These are phyloP conservation scores for Teratosphaeria destructans DNA, from an alignment of 2,329 filamentous ascomycete genomes.

Conservation along the genomic window DNA sequence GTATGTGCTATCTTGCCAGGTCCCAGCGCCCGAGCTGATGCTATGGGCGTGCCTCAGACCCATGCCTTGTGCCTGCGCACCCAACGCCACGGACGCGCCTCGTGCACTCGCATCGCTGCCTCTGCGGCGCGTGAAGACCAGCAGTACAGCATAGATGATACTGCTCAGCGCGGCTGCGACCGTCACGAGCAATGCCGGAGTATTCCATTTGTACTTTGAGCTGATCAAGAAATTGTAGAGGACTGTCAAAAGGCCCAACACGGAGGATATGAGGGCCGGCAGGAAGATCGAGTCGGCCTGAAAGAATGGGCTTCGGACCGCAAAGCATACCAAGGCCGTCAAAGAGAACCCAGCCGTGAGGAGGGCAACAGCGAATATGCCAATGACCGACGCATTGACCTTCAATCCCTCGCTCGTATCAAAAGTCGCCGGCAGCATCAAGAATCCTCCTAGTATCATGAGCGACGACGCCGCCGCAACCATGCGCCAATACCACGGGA, in stretches of 20 bases:
- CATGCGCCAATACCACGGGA: slow-evolving; percentile 40
- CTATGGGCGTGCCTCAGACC: background rate
- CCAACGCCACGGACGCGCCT: slow-evolving; percentile 1
- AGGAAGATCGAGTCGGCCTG: slow-evolving; percentile 39
- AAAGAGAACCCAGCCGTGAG: slow-evolving; percentile 39
- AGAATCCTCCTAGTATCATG: slow-evolving; percentile 41
- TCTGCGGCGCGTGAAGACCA: slow-evolving; percentile 33
- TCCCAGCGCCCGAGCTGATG: slow-evolving; percentile 7
- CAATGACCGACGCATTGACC: slow-evolving; percentile 30
- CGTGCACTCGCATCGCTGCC: slow-evolving; percentile 23
- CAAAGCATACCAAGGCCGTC: slow-evolving; percentile 38
- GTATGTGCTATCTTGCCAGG: slow-evolving; percentile 28
- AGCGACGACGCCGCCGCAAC: slow-evolving; percentile 34
- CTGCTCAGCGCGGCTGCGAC: slow-evolving; percentile 29
- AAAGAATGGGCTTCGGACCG: slow-evolving; percentile 36
- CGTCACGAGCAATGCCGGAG: slow-evolving; percentile 33
- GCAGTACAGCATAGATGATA: slow-evolving; percentile 31
- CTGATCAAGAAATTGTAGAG: slow-evolving; percentile 38
- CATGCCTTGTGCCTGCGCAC: background rate
- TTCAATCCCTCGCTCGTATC: slow-evolving; percentile 29
- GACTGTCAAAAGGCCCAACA: slow-evolving; percentile 38
- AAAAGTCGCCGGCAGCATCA: slow-evolving; percentile 40
- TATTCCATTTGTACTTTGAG: slow-evolving; percentile 32
- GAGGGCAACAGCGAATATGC: slow-evolving; percentile 37
- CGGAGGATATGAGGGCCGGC: slow-evolving; percentile 33